Conservation (phyloP, 257 asterid genomes). For the Pogostemon cablin region DNA sequence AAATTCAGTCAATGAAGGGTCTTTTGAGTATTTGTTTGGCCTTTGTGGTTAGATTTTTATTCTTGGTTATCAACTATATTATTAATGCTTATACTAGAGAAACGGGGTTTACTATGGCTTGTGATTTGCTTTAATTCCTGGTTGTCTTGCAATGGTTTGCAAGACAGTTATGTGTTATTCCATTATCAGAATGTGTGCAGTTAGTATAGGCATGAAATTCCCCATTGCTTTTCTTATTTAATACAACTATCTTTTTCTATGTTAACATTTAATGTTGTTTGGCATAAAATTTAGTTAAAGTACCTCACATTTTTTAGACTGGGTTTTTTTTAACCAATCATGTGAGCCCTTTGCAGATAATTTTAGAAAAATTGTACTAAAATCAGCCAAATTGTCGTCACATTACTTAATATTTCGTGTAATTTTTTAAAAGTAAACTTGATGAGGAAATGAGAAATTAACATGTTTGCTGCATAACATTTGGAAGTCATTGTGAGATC, state of each 20-base stretch:
- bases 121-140: neutral
- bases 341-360: neutral
- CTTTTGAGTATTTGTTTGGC: constrained; percentile 21
- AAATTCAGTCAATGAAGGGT: neutral
- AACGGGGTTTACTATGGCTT: neutral
- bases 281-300: neutral
- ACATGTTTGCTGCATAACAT: constrained; percentile 28
- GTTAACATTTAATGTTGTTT: neutral
- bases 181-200: neutral
- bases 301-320: too few species aligned
- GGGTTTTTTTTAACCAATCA: neutral
- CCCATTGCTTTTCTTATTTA: neutral
- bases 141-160: neutral
- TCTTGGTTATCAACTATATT: neutral
- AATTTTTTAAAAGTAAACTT: constrained; percentile 10
- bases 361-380: constrained; percentile 3
- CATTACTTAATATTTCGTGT: constrained; percentile 3
- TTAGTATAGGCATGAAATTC: neutral
- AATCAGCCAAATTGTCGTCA: neutral
- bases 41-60: neutral
- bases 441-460: constrained; percentile 14
- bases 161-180: neutral
- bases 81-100: neutral
- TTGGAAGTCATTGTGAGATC: constrained; percentile 6
- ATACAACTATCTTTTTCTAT: neutral